Evolutionary conservation across 2,329 filamentous ascomycete genomes (phyloP).

Genomic region (Xylariales sp.): DNA sequence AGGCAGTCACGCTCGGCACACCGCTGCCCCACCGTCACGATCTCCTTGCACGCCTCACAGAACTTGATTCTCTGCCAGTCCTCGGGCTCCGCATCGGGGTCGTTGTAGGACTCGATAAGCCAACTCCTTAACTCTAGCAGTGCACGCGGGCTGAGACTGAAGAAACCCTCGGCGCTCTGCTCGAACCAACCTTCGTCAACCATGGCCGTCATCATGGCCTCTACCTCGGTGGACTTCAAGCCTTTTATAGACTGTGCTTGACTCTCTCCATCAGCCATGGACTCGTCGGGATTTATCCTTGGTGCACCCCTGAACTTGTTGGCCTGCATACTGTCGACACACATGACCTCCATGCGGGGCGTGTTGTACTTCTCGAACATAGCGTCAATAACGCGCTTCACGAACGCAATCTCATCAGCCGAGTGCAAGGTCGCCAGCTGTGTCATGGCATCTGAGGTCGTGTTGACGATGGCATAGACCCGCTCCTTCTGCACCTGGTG

Average conservation of each 20-base stretch:
- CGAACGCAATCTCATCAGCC: conserved; percentile 57
- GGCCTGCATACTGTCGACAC: conserved; percentile 74
- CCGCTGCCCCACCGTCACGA: conserved; percentile 79
- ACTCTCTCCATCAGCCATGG: conserved; percentile 25
- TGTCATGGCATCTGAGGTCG: conserved; percentile 75
- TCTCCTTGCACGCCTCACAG: conserved; percentile 83
- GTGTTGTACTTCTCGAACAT: conserved; percentile 93
- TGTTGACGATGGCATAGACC: conserved; percentile 85
- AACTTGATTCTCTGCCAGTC: conserved; percentile 75
- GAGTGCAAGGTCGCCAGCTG: conserved; percentile 7
- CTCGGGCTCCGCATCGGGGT: conserved; percentile 53
- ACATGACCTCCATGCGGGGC: conserved; percentile 74
- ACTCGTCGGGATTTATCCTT: conserved; percentile 20
- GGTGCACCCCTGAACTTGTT: conserved; percentile 60
- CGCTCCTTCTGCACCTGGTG: conserved; percentile 64
- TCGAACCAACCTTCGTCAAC: conserved; percentile 83
- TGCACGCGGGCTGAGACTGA: conserved; percentile 68
- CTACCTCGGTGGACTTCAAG: conserved; percentile 73
- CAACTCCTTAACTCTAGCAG: conserved; percentile 82
- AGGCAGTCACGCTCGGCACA: conserved; percentile 65
- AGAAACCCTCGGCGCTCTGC: conserved; percentile 66
- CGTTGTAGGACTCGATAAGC: conserved; percentile 88
- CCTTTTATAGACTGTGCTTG: conserved; percentile 38
- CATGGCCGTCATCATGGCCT: conserved; percentile 64
- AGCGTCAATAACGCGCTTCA: conserved; percentile 80